Base-by-base conservation (phyloP, 148 eudicot genomes). In the Tetragonia tetragonoides region DNA sequence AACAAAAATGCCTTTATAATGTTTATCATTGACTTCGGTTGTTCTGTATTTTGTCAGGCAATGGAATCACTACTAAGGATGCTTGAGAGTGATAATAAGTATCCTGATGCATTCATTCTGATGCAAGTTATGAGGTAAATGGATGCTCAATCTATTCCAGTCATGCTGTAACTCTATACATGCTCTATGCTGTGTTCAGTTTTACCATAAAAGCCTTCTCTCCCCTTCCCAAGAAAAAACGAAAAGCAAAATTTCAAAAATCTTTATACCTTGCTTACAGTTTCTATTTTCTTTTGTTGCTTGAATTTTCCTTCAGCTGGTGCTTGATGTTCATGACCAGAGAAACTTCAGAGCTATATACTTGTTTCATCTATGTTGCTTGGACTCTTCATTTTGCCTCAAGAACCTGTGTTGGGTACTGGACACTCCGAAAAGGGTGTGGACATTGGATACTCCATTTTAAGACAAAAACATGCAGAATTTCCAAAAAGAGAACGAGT, bases 71-170 rank as follows among this genome's bases (percentile, higher is more conserved):
- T 95, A 68, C 51, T 85, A 77, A 89, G 81, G 79, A 90, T 86
- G 92, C 88, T 95, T n/a, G 83, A 68, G 75, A 89, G 83, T 78
- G 96, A 91, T 62, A 75, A 77, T 44, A 68, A 62, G 67, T 18
- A 3, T 76, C 90, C 90, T 65, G 99, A 95, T 91, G 84, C 67
- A 69, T 95, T 85, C 78, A 92, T 89, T 63, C 74, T 83, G 39
- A 75, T 91, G 84, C 97, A 95, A 76, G 78, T 86, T 54, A 89
- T 95, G 89, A 95, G 99, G 99, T 90, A 83, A 78, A 42, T 23
- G 37, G 39, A n/a, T 66, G 68, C 74, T 5, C 18, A 37, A 54
- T 21, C 20, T 57, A n/a, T 54, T 40, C 16, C 56, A 24, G 23
- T 63, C 53, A 57, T 39, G 46, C 51, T 53, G 10, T 6, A 7